phyloP scores from a whole-genome alignment of 495 filamentous ascomycete genomes.

The Xylaria castorea region DNA sequence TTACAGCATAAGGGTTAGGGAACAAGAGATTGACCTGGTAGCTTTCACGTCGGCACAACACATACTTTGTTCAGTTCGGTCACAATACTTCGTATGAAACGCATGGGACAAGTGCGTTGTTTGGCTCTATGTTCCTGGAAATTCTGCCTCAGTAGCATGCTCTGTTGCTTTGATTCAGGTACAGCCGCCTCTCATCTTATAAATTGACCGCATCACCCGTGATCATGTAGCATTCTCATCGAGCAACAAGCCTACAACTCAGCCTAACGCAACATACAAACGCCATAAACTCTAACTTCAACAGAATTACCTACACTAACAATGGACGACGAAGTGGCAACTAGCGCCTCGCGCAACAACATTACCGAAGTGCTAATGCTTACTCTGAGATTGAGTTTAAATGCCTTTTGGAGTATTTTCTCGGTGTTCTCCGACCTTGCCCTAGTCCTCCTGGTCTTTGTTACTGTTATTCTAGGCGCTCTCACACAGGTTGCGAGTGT shows the following conservation, averaged over 20 bases:
- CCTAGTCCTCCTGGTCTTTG: background rate
- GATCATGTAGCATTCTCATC: background rate
- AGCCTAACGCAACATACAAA: background rate
- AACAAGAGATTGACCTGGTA: background rate
- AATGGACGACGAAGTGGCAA: background rate
- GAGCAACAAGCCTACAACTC: background rate
- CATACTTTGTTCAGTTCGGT: background rate
- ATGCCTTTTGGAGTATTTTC: background rate
- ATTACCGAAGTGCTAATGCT: background rate
- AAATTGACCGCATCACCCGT: background rate
- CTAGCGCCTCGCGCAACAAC: too few relatives aligned
- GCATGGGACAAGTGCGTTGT: background rate
- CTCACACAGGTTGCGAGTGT: background rate
- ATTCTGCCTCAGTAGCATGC: background rate
- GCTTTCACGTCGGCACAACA: background rate
- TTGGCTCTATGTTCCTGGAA: background rate
- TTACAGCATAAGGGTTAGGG: background rate
- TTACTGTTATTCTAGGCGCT: background rate
- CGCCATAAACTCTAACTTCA: too few relatives aligned
- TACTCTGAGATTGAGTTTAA: background rate
- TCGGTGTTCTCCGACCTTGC: background rate
- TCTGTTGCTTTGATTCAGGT: background rate
- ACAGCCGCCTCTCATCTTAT: background rate
- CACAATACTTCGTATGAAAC: background rate
- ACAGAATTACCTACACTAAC: background rate